Evolutionary conservation across 805 yeast species (phyloP).

Genomic region (Debaryomyces castellii): DNA sequence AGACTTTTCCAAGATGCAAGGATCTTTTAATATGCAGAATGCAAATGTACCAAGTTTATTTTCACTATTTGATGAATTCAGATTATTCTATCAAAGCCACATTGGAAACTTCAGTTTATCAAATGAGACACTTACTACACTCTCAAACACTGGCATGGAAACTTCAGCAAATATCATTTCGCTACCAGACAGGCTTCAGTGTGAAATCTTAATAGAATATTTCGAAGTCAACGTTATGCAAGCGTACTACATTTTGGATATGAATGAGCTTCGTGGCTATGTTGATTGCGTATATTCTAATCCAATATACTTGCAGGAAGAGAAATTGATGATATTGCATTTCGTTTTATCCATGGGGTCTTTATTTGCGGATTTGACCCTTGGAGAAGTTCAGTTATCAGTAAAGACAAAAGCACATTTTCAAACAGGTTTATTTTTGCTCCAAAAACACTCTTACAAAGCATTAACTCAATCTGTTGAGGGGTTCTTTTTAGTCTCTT

Average conservation of each 20-base stretch:
- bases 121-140: neutral
- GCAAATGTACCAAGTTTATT: neutral
- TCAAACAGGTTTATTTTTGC: neutral
- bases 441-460: neutral
- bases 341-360: constrained; percentile 43
- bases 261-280: constrained; percentile 25
- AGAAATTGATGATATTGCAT: constrained; percentile 32
- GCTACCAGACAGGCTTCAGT: constrained; percentile 1
- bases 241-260: constrained; percentile 37
- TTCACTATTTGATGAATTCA: neutral
- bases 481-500: constrained; percentile 36
- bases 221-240: constrained; percentile 41
- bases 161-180: constrained; percentile 4
- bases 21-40: neutral
- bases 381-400: neutral
- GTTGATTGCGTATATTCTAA: constrained; percentile 30
- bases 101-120: neutral
- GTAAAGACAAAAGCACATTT: neutral
- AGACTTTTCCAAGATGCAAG: neutral
- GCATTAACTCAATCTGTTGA: constrained; percentile 29
- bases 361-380: constrained; percentile 16
- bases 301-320: constrained; percentile 22
- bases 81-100: neutral
- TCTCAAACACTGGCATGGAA: neutral
- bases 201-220: constrained; percentile 11